phyloP scores from a whole-genome alignment of 2,329 filamentous ascomycete species.

The Cercospora zeae-maydis region DNA sequence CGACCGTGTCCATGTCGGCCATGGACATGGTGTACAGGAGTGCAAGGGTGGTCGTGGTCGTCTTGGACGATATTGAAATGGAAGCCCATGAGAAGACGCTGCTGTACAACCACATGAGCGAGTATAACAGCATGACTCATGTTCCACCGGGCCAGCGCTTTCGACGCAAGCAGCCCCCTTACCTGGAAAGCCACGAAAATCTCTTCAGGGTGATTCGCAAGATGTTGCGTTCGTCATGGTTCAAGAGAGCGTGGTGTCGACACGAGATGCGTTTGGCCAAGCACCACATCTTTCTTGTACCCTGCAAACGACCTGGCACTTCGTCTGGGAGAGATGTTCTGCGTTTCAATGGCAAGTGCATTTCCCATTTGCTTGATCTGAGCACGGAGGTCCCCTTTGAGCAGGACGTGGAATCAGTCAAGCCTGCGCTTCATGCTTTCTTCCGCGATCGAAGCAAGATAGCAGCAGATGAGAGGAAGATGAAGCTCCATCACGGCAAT shows the following conservation, averaged over 20 bases:
- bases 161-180: constrained; percentile 33
- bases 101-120: constrained; percentile 40
- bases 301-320: constrained; percentile 31
- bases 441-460: constrained; percentile 35
- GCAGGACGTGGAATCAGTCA: constrained; percentile 32
- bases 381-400: constrained; percentile 35
- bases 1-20: constrained; percentile 39
- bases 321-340: constrained; percentile 29
- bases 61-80: constrained; percentile 42
- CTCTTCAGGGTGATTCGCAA: constrained; percentile 36
- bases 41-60: constrained; percentile 41
- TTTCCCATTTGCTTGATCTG: constrained; percentile 41
- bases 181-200: constrained; percentile 33
- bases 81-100: constrained; percentile 37
- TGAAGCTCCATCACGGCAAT: constrained; percentile 34
- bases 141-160: constrained; percentile 34
- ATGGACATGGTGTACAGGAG: constrained; percentile 45
- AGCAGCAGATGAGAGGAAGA: constrained; percentile 20
- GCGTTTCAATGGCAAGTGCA: constrained; percentile 42
- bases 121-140: constrained; percentile 35
- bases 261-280: constrained; percentile 44
- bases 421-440: constrained; percentile 36
- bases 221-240: constrained; percentile 43
- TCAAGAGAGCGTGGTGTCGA: constrained; percentile 45
- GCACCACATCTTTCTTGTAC: constrained; percentile 42